A percentile compares a stretch with the other conserved stretches of the same genome.
Conservation (phyloP, 192 early-diverging fungal species). For the Coemansia sp. region DNA sequence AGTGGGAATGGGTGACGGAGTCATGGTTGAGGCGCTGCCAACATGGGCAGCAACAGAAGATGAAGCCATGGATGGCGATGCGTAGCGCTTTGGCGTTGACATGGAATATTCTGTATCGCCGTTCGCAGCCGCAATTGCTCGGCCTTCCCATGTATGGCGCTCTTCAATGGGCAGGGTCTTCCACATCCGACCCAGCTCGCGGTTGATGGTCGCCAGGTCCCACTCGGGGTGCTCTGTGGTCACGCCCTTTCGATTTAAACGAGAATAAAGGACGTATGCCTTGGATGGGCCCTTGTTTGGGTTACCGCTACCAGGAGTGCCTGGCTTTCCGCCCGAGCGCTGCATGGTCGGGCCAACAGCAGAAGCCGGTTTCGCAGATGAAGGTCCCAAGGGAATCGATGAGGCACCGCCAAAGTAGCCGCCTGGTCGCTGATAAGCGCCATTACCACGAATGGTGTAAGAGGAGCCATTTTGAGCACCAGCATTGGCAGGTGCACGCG, state of each 20-base stretch:
- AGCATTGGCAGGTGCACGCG: constrained; percentile 17
- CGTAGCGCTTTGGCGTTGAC: constrained; percentile 21
- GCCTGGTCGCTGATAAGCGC: constrained; percentile 26
- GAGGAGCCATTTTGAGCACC: constrained; percentile 3
- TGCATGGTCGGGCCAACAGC: background rate
- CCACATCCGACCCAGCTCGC: constrained; percentile 55
- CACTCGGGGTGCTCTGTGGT: constrained; percentile 42
- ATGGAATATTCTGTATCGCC: constrained; percentile 21
- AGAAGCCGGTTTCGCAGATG: constrained; percentile 5
- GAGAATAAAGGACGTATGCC: constrained; percentile 51
- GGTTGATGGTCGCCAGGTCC: constrained; percentile 52
- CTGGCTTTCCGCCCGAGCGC: constrained; percentile 14
- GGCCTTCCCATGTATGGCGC: constrained; percentile 42
- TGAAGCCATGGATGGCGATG: constrained; percentile 10
- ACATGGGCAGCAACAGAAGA: constrained; percentile 5
- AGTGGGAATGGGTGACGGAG: constrained; percentile 26
- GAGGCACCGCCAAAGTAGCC: constrained; percentile 21
- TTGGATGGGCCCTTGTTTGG: constrained; percentile 55
- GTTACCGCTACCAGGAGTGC: constrained; percentile 17
- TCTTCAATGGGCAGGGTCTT: constrained; percentile 39
- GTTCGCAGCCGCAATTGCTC: constrained; percentile 18
- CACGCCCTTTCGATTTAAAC: constrained; percentile 39
- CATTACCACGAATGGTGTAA: background rate
- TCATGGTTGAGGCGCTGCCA: constrained; percentile 8
- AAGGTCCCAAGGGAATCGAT: constrained; percentile 1